phyloP scores from a whole-genome alignment of 1,139 yeast species.

The Kluyveromyces sp. region DNA sequence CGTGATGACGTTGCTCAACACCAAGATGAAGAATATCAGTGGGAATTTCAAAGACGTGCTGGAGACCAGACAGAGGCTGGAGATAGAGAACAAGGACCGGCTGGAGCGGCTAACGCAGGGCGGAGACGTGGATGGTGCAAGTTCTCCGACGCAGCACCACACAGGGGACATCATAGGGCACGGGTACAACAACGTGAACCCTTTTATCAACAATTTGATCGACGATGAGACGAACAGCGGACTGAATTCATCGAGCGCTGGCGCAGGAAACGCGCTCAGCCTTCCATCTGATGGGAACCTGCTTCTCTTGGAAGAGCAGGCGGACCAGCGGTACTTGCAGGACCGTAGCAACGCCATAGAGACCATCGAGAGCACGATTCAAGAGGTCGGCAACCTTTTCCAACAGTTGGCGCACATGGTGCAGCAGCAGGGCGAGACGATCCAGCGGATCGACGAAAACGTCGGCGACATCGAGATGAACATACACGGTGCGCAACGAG shows the following conservation, averaged over 20 bases:
- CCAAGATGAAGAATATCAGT: constrained; percentile 84
- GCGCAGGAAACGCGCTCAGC: constrained; percentile 1
- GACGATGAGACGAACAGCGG: constrained; percentile 25
- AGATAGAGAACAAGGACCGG: constrained; percentile 71
- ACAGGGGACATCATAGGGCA: constrained; percentile 7
- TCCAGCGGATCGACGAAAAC: constrained; percentile 90
- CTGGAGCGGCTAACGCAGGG: constrained; percentile 58
- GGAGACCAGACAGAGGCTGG: constrained; percentile 80
- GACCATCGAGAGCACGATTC: constrained; percentile 90
- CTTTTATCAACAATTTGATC: constrained; percentile 31
- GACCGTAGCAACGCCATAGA: constrained; percentile 89
- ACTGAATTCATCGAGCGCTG: not conserved
- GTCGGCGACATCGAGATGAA: constrained; percentile 89
- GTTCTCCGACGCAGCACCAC: not conserved
- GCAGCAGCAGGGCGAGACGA: constrained; percentile 93
- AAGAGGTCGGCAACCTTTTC: constrained; percentile 91
- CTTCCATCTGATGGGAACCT: constrained; percentile 40
- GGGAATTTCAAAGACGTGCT: constrained; percentile 86
- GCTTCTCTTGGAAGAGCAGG: constrained; percentile 52
- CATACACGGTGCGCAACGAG: constrained; percentile 91
- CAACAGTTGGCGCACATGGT: constrained; percentile 97
- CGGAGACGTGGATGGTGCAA: constrained; percentile 28
- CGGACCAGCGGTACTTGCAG: constrained; percentile 55
- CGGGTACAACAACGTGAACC: constrained; percentile 32
- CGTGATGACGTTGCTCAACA: constrained; percentile 78